Conservation (phyloP, 768 basidiomycete genomes). For the Leccinum fibrillosum region DNA sequence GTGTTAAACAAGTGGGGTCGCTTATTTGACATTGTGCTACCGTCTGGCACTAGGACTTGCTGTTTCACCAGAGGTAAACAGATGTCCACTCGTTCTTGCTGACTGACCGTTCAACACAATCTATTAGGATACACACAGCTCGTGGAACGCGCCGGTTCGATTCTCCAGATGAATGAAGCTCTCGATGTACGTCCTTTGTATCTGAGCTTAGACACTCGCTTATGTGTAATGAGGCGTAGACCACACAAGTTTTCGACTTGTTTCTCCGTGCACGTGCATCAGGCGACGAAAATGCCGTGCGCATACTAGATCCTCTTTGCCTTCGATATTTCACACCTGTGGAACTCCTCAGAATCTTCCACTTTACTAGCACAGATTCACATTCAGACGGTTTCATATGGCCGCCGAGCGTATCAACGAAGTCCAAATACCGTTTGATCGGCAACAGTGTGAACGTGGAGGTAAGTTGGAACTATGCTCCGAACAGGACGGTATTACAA, state of each 20-base stretch:
- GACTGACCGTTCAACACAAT: neutral
- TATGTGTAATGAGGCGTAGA: conserved; percentile 39
- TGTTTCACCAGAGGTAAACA: conserved; percentile 75
- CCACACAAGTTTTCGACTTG: conserved; percentile 51
- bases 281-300: conserved; percentile 43
- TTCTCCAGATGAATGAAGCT: conserved; percentile 66
- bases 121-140: conserved; percentile 68
- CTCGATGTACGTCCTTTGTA: conserved; percentile 49
- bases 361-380: conserved; percentile 37
- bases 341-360: conserved; percentile 68
- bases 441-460: conserved; percentile 83
- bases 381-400: conserved; percentile 45
- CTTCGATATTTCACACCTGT: conserved; percentile 74
- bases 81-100: neutral
- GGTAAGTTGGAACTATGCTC: conserved; percentile 34
- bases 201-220: neutral
- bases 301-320: conserved; percentile 54
- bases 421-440: conserved; percentile 72
- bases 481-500: neutral
- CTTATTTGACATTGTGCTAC: conserved; percentile 75
- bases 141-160: conserved; percentile 75
- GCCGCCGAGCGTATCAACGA: conserved; percentile 57
- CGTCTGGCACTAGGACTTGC: conserved; percentile 59
- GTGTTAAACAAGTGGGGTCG: conserved; percentile 73
- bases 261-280: conserved; percentile 47